Evolutionary conservation across 306 rosid genomes (phyloP), one percentile per base, ranked within the genome.

Genomic region (Delonix regia): DNA sequence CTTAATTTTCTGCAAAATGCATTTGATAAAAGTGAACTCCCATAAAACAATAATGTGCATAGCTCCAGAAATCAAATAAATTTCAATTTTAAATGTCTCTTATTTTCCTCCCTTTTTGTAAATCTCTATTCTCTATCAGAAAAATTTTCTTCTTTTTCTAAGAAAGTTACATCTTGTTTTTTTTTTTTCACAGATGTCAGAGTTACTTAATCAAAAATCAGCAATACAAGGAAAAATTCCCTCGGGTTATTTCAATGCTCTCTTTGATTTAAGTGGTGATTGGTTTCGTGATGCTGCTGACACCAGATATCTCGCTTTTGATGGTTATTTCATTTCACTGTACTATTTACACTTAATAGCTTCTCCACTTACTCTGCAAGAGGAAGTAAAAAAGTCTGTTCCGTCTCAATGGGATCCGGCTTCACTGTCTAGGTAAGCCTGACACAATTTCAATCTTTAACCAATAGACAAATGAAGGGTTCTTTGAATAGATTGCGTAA

Each of bases 381-480:
- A 92, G 62, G 88, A 87, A 70, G 90, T 95, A 11, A 91, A 92
- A 91, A 87, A 86, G 80, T 81, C 97, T 45, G 99, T 95, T 83
- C 99, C 99, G 14, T 85, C 99, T 64, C 87, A 77, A 52, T 95
- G 99, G 99, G 97, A 95, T 86, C 99, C 99, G 15, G 97, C 99
- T 18, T 78, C 87, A 48, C 73, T 95, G 87, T 85, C 97, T 71
- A 90, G 97, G 99, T 95, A 81, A 80, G 39, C 56, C 36, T 56
- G n/a, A 39, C 8, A 18, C 60, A 53, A 34, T 39, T 14, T 15
- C 59, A 55, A 45, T 75, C 30, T 38, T 69, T 45, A 15, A 45
- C 49, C 45, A 27, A 57, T 42, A n/a, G 44, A 62, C n/a, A n/a
- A 33, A 41, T 63, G 47, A 49, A 72, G 38, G 21, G 16, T 10